Conservation (phyloP, 108 stramenopile genomes). For the Skeletonema costatum region DNA sequence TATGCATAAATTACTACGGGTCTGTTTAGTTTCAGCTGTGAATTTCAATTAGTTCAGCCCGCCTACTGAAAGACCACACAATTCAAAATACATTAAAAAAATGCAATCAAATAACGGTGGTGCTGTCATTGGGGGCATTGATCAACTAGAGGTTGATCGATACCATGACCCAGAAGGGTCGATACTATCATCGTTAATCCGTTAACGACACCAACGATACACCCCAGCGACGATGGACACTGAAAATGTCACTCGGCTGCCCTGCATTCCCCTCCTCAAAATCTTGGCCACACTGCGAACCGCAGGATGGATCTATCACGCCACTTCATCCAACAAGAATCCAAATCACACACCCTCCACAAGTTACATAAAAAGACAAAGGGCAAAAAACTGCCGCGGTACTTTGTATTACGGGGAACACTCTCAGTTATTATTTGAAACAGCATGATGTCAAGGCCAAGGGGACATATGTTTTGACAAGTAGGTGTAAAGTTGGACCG, state of each 20-base stretch:
- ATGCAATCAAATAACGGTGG: not conserved
- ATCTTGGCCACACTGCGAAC: conserved; percentile 18
- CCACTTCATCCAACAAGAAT: conserved; percentile 8
- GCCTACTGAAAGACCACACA: too few relatives aligned
- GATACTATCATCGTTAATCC: not conserved
- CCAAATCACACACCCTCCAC: not conserved
- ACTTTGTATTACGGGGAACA: conserved; percentile 44
- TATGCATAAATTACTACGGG: too few relatives aligned
- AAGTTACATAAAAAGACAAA: conserved; percentile 15
- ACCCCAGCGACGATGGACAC: conserved; percentile 27
- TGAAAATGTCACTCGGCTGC: conserved; percentile 21
- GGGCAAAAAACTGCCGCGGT: conserved; percentile 22
- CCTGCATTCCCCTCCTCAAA: not conserved
- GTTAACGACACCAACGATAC: conserved; percentile 7
- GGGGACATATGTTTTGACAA: conserved; percentile 47
- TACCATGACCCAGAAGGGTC: not conserved
- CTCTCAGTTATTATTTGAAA: conserved; percentile 43
- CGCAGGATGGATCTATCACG: conserved; percentile 45
- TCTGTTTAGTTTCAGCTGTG: too few relatives aligned
- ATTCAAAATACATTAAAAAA: too few relatives aligned
- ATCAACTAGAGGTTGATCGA: not conserved
- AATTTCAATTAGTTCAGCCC: too few relatives aligned
- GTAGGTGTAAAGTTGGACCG: conserved; percentile 39
- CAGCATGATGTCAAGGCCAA: conserved; percentile 49
- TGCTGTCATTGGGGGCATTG: not conserved